Base-by-base conservation (phyloP, 352 stramenopile genomes). In the Hyphochytrium catenoides region DNA sequence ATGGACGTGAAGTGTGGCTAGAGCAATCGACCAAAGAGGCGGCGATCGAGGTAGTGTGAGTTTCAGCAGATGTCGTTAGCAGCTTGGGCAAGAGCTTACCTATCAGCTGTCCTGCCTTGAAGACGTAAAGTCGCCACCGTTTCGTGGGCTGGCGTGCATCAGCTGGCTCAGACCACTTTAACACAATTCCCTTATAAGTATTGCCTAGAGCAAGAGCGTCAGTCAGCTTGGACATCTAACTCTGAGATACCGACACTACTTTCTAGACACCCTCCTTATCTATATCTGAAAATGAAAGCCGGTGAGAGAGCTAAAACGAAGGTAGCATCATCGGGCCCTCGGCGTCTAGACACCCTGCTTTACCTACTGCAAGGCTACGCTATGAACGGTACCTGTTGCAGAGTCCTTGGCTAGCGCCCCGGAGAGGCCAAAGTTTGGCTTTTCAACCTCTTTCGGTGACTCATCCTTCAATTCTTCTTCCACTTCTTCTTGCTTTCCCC, bases 371-470 rank as follows among this genome's bases (percentile, higher is more conserved):
- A n/a, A n/a, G n/a, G n/a, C n/a, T n/a, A n/a, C n/a, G n/a, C n/a
- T n/a, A n/a, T n/a, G n/a, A n/a, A n/a, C n/a, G n/a, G n/a, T n/a
- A n/a, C n/a, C 89, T 18, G 76, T 95, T 24, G 57, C 35, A n/a
- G 64, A 62, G 55, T 98, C 91, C 48, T 91, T 92, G 14, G 82
- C 78, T 14, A 98, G 62, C 4, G 89, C 88, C 17, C 91, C 91
- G 32, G 79, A 94, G 7, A 98, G 59, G 0, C 79, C 89, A 54
- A 98, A 98, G 52, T 97, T 92, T 9, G 91, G 72, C 48, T 95
- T 95, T 44, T 90, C 56, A 29, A 77, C 56, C 18, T 49, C 31
- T 2, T 25, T 34, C 1, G 58, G 60, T 20, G 30, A 20, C 46
- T 57, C 47, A 9, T 44, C 39, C 2, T 55, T 39, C 31, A 52